Evolutionary conservation across 148 eudicot genomes (phyloP).

Genomic region (Amaranthus cruentus): DNA sequence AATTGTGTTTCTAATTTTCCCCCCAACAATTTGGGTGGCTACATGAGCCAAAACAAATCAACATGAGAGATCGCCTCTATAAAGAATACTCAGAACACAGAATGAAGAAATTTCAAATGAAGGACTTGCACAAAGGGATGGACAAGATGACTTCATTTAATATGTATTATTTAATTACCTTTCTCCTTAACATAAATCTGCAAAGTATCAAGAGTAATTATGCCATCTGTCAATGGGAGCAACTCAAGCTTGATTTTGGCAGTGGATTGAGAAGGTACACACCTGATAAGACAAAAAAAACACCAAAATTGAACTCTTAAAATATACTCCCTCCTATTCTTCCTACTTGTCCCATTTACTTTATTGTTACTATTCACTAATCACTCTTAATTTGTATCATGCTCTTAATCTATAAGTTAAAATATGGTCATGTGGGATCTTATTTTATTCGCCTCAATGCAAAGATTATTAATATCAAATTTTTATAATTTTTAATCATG

Average conservation of each 20-base stretch:
- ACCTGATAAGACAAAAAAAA: conserved; percentile 43
- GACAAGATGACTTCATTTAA: not conserved
- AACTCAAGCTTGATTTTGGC: conserved; percentile 92
- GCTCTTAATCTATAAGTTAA: no score
- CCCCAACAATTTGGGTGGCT: not conserved
- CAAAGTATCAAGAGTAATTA: conserved; percentile 88
- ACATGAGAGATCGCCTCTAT: not conserved
- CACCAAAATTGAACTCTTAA: conserved; percentile 5
- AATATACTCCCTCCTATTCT: not conserved
- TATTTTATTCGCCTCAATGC: no score
- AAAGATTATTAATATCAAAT: no score
- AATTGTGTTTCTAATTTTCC: no score
- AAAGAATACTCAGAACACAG: not conserved
- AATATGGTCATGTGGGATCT: no score
- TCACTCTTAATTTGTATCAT: no score
- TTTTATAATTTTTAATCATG: no score
- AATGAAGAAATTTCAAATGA: not conserved
- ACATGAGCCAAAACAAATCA: not conserved
- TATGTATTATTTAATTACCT: conserved; percentile 40
- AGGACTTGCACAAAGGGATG: not conserved
- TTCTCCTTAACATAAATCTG: conserved; percentile 78
- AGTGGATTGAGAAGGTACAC: conserved; percentile 84
- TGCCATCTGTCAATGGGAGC: conserved; percentile 92
- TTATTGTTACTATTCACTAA: no score
- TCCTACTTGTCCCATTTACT: no score